Conservation (phyloP, 768 basidiomycete species). For the Collybiopsis confluens region DNA sequence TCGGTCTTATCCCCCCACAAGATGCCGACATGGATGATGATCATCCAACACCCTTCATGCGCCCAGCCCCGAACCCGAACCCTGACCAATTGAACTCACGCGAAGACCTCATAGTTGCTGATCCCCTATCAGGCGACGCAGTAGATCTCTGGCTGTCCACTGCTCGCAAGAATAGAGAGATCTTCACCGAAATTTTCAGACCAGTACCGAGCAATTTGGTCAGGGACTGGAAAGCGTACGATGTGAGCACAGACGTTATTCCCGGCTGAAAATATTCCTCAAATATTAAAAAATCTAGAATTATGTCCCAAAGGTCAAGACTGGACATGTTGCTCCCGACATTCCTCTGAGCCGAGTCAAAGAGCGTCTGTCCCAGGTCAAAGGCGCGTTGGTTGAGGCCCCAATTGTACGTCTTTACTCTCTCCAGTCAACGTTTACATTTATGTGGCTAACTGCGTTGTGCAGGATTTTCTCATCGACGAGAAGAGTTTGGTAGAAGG, state of each 20-base stretch:
- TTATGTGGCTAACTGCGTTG: constrained; percentile 2
- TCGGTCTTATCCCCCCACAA: constrained; percentile 83
- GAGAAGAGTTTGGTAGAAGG: constrained; percentile 68
- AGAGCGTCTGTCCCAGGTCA: constrained; percentile 63
- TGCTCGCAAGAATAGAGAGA: constrained; percentile 74
- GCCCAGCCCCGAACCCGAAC: constrained; percentile 68
- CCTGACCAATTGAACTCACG: constrained; percentile 54
- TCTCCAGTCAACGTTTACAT: too few species aligned
- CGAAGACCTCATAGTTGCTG: constrained; percentile 68
- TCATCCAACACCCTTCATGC: constrained; percentile 63
- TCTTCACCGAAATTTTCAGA: constrained; percentile 83
- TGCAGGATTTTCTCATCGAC: constrained; percentile 81
- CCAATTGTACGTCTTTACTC: constrained; percentile 58
- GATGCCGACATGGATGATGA: constrained; percentile 29
- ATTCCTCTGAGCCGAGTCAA: constrained; percentile 70
- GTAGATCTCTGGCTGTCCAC: constrained; percentile 61
- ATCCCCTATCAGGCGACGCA: constrained; percentile 68
- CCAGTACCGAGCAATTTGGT: constrained; percentile 85
- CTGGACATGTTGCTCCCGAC: constrained; percentile 75
- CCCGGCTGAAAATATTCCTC: neutral
- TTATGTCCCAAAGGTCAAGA: constrained; percentile 72
- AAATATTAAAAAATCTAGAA: too few species aligned
- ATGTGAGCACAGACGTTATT: constrained; percentile 38
- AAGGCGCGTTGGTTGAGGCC: constrained; percentile 71
- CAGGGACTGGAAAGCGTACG: constrained; percentile 73